Evolutionary conservation across 2,329 filamentous ascomycete species (phyloP), one percentile per base, ranked within the genome.

Genomic region (Penicillium brevicompactum): DNA sequence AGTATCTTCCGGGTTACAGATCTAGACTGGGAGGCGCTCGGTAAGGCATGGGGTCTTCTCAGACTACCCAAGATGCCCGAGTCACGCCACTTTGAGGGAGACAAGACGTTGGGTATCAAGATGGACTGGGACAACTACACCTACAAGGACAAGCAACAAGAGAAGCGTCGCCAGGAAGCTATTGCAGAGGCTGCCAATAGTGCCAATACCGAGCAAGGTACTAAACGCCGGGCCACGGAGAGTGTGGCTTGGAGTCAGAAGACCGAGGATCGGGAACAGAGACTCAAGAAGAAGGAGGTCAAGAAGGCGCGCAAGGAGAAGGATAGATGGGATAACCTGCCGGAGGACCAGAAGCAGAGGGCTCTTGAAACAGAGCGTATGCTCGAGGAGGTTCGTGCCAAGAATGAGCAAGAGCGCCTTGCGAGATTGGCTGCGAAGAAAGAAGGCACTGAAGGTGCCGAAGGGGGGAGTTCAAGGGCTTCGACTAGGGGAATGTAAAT

Each of bases 61-160:
- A 87, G 87, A 48, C 81, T 97, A 60, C 94, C 94, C 4, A 91
- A 89, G 70, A 99, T 99, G 94, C 93, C 94, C 0, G 94, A 99
- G 73, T 77, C 91, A 50, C 88, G 87, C 66, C 83, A 80, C 0
- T 93, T 89, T 79, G 82, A 85, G 11, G 88, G 88, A 4, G 88
- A 91, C 69, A 82, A 82, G 59, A 82, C 77, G 21, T 76, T 87
- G 2, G 81, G 82, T 1, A 76, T 91, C 10, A 60, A 56, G 1
- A 48, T 76, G 4, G 84, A 91, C 70, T 87, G 89, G 82, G 81
- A 87, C 42, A 78, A 74, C 2, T 91, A 86, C 65, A 77, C 83
- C 0, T 93, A 91, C 75, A 86, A 86, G 66, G 89, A 93, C 64
- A 89, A 87, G 69, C 76, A 80, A 18, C 82, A 87, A 30, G 90